These are phyloP conservation scores for Ophiostoma australiae DNA, from an alignment of 2,329 filamentous ascomycete species.

Conservation along the genomic window DNA sequence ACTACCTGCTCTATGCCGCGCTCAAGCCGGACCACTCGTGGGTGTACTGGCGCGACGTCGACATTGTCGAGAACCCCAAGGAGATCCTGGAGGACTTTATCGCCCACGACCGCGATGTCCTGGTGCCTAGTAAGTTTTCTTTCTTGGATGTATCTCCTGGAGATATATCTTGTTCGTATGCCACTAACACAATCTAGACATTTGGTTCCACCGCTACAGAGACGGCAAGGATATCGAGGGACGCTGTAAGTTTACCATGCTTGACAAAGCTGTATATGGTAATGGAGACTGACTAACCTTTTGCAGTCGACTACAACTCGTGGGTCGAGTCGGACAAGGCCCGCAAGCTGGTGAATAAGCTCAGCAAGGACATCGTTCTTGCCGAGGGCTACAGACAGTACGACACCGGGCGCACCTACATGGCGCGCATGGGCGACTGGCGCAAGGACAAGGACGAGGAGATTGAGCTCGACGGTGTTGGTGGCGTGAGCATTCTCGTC, in stretches of 20 bases:
- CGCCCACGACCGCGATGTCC: conserved; percentile 83
- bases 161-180: neutral
- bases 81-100: conserved; percentile 93
- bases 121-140: conserved; percentile 79
- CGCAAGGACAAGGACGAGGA: conserved; percentile 86
- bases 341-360: conserved; percentile 63
- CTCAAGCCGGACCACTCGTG: conserved; percentile 92
- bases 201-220: conserved; percentile 92
- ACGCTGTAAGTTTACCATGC: conserved; percentile 59
- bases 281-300: conserved; percentile 28
- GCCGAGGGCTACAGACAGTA: conserved; percentile 96
- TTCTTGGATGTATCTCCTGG: neutral
- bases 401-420: conserved; percentile 82
- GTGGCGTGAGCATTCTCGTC: conserved; percentile 94
- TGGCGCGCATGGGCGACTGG: conserved; percentile 90
- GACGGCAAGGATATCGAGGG: conserved; percentile 85
- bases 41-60: conserved; percentile 98
- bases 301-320: conserved; percentile 90
- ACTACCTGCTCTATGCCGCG: conserved; percentile 79
- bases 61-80: conserved; percentile 84
- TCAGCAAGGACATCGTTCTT: conserved; percentile 76
- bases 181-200: conserved; percentile 52
- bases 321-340: conserved; percentile 93
- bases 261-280: neutral
- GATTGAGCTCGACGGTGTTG: conserved; percentile 88